These are phyloP conservation scores for Populus ilicifolia DNA, from an alignment of 345 rosid species.

Conservation along the genomic window DNA sequence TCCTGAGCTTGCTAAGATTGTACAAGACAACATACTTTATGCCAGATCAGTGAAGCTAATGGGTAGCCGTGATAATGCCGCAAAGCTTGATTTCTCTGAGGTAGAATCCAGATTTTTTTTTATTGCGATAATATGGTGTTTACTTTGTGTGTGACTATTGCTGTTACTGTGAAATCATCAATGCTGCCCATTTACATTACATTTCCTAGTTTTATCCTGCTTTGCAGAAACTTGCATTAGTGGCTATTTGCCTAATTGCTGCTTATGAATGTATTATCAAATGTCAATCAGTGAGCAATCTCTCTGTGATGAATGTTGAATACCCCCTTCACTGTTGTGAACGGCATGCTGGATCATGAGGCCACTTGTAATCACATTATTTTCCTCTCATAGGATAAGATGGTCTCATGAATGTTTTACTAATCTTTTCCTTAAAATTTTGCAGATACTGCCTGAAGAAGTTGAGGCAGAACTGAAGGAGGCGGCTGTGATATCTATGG, in stretches of 20 bases:
- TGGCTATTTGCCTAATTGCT: not conserved
- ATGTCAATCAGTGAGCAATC: not conserved
- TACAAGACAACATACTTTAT: slow-evolving; percentile 72
- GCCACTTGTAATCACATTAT: not conserved
- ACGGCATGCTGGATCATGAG: not conserved
- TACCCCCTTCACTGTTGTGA: not conserved
- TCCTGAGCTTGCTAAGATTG: slow-evolving; percentile 91
- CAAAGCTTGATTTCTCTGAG: slow-evolving; percentile 87
- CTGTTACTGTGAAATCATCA: not conserved
- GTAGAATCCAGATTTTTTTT: slow-evolving; percentile 9
- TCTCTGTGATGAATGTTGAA: not conserved
- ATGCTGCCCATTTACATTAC: not conserved
- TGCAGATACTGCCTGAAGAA: slow-evolving; percentile 63
- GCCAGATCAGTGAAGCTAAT: slow-evolving; percentile 81
- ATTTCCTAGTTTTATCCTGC: not conserved
- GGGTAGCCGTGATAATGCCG: slow-evolving; percentile 78
- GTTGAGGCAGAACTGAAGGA: slow-evolving; percentile 75
- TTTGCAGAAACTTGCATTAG: not conserved
- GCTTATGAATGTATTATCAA: not conserved
- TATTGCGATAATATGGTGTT: not conserved
- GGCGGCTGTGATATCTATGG: slow-evolving; percentile 87
- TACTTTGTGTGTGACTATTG: not conserved
- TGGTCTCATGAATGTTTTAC: not conserved
- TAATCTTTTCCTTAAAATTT: not conserved
- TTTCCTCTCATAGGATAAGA: not conserved